phyloP scores from a whole-genome alignment of 1,284 basidiomycete genomes.

The Phylloboletellus chloephorus region DNA sequence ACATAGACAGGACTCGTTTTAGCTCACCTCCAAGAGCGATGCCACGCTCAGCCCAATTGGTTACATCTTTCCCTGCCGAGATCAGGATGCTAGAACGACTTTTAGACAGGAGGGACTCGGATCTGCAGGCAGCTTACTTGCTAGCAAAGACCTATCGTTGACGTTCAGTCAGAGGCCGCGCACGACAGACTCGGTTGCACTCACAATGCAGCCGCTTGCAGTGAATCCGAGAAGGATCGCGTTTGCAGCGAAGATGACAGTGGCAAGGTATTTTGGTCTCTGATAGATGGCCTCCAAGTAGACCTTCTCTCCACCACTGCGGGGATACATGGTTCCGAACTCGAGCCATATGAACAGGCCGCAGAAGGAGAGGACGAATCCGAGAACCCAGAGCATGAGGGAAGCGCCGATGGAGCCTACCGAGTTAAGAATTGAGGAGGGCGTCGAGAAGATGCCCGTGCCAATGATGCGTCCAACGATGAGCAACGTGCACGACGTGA shows the following conservation, averaged over 20 bases:
- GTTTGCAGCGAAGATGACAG: conserved; percentile 44
- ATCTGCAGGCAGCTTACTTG: conserved; percentile 29
- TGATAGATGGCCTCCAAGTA: conserved; percentile 49
- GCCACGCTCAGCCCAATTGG: conserved; percentile 48
- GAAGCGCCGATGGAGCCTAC: conserved; percentile 50
- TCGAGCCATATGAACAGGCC: conserved; percentile 56
- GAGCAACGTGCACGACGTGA: conserved; percentile 46
- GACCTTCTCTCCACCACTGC: conserved; percentile 53
- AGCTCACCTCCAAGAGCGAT: conserved; percentile 50
- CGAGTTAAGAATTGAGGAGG: conserved; percentile 48
- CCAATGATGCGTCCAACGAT: conserved; percentile 53
- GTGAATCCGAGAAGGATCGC: conserved; percentile 50
- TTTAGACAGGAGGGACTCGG: background rate
- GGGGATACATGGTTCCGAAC: conserved; percentile 49
- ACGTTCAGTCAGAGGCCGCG: background rate
- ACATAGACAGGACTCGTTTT: background rate
- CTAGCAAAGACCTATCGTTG: conserved; percentile 33
- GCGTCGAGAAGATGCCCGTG: conserved; percentile 61
- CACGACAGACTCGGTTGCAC: conserved; percentile 11
- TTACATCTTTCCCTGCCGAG: conserved; percentile 37
- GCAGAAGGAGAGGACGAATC: conserved; percentile 46
- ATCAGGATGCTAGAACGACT: conserved; percentile 41
- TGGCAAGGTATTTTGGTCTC: conserved; percentile 43
- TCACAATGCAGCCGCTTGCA: conserved; percentile 52
- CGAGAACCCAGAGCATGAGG: conserved; percentile 53